These are phyloP conservation scores for Coemansia sp. DNA, from an alignment of 192 early-diverging fungal species.

Conservation along the genomic window DNA sequence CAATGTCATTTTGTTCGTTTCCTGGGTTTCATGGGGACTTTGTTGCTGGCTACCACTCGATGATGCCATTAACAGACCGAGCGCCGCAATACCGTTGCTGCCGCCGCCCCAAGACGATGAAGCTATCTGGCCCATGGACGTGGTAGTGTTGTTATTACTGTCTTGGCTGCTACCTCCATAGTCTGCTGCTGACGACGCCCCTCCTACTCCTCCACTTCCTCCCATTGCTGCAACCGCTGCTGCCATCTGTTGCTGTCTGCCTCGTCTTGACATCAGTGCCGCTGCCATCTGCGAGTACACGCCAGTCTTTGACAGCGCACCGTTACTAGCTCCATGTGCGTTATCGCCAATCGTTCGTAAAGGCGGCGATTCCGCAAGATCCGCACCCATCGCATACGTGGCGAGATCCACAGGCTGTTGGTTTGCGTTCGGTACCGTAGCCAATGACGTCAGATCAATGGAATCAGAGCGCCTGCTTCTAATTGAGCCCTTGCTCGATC, in stretches of 20 bases:
- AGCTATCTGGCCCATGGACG: not conserved
- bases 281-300: slow-evolving; percentile 48
- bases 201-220: not conserved
- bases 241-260: slow-evolving; percentile 19
- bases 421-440: slow-evolving; percentile 24
- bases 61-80: slow-evolving; percentile 24
- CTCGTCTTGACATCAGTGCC: slow-evolving; percentile 29
- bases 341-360: slow-evolving; percentile 9
- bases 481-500: not conserved
- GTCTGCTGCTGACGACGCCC: slow-evolving; percentile 12
- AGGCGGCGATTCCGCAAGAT: slow-evolving; percentile 13
- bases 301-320: slow-evolving; percentile 16
- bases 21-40: not conserved
- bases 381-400: too few species aligned
- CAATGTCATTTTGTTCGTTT: not conserved
- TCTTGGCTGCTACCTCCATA: not conserved
- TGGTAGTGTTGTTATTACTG: not conserved
- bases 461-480: slow-evolving; percentile 43
- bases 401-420: not conserved
- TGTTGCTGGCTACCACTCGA: not conserved
- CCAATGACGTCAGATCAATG: slow-evolving; percentile 39
- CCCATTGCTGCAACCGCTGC: slow-evolving; percentile 21
- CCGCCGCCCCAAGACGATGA: not conserved
- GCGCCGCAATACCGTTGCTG: slow-evolving; percentile 19
- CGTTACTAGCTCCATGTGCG: not conserved